Conservation (phyloP, 805 yeast genomes). For the Starmerella davenportii region DNA sequence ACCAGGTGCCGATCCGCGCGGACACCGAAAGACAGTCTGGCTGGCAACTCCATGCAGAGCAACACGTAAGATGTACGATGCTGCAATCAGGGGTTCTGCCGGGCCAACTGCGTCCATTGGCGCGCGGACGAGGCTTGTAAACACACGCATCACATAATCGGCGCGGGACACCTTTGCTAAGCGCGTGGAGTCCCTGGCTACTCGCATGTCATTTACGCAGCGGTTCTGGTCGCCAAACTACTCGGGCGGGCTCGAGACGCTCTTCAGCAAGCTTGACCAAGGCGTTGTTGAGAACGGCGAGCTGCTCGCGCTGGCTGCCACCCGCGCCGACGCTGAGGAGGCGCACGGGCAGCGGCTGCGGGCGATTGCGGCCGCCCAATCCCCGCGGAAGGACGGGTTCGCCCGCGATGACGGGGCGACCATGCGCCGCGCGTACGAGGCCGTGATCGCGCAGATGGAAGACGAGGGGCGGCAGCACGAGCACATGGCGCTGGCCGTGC, state of each 20-base stretch:
- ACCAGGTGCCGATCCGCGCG: no score
- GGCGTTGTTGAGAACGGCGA: constrained; percentile 59
- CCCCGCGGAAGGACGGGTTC: constrained; percentile 28
- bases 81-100: no score
- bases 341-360: constrained; percentile 42
- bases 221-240: constrained; percentile 19
- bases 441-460: constrained; percentile 35
- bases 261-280: constrained; percentile 25
- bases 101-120: no score
- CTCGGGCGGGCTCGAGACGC: constrained; percentile 21
- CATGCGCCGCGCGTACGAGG: constrained; percentile 43
- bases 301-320: constrained; percentile 43
- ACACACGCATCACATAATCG: no score
- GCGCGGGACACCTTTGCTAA: no score
- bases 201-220: constrained; percentile 12
- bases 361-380: constrained; percentile 23
- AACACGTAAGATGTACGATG: no score
- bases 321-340: constrained; percentile 56
- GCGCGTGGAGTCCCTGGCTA: no score
- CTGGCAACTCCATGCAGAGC: no score
- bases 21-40: no score
- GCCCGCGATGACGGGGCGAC: constrained; percentile 47
- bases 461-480: constrained; percentile 43
- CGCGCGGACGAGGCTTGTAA: no score
- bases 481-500: constrained; percentile 44